Evolutionary conservation across 2,329 filamentous ascomycete genomes (phyloP), one percentile per base, ranked within the genome.

Genomic region (Claviceps lovelessii): DNA sequence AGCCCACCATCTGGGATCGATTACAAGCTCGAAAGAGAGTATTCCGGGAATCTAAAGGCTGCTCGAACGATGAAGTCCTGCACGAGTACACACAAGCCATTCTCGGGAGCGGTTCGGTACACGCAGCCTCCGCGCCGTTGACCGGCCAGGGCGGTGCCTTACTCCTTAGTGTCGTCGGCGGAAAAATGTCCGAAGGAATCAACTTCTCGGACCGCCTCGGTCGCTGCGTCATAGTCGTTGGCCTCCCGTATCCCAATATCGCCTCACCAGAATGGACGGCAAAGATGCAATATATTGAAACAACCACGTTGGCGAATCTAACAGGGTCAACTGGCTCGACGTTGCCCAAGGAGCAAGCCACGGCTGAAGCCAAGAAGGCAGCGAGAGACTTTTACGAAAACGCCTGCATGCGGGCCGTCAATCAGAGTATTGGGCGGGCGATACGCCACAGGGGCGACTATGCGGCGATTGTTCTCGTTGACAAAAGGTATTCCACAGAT

Each of bases 181-280:
- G 93, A 15, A 95, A 91, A 61, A 85, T 98, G 72, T 95, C 88
- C 56, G 93, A 98, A 70, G 93, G 93, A 60, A 98, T 98, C 72
- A 98, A 98, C 70, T 98, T 98, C 72, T 91, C 88, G 0, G 90
- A 98, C 70, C 77, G 79, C 3, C 81, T 98, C 0, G 93, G 93
- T 1, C 84, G 93, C 31, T 91, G 88, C 54, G 90, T 98, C 9
- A 74, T 95, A 15, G 86, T 97, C n/a, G 81, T 97, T 15, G 93
- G 93, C 0, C 73, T 98, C 4, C 93, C 93, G 0, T 98, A 94
- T 61, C 90, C 93, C 0, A 98, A 97, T 62, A 83, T 90, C 53
- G 81, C 87, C 61, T 89, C 86, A 10, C 84, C 90, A 1, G 89
- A 96, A 63, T 97, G 91, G 91, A 90, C 88, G 67, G 89, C 91